Percentiles rank a stretch among this genome's conserved stretches.
Conservation (phyloP, 78 protist species). For the Isochrysis galbana region DNA sequence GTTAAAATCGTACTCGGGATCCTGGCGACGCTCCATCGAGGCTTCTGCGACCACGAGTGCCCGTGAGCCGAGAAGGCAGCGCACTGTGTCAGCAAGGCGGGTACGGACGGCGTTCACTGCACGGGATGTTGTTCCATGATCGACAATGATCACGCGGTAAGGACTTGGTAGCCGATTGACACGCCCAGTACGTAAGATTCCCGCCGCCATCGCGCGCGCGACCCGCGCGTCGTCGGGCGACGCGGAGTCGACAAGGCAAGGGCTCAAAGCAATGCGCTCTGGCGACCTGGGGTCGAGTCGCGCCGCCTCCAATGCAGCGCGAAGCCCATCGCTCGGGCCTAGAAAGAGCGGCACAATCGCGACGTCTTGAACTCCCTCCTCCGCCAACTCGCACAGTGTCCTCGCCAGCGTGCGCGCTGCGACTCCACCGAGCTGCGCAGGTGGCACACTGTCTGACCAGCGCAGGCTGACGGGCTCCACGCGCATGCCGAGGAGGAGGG, state of each 20-base stretch:
- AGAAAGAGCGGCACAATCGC: constrained; percentile 42
- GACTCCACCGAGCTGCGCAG: background rate
- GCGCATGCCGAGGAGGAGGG: background rate
- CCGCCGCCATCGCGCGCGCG: constrained; percentile 3
- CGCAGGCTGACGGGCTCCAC: background rate
- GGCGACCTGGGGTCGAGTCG: background rate
- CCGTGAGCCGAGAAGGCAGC: background rate
- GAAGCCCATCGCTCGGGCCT: constrained; percentile 25
- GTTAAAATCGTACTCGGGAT: constrained; percentile 9
- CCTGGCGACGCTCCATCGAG: constrained; percentile 56
- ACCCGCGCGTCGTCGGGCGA: constrained; percentile 6
- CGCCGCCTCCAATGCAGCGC: background rate
- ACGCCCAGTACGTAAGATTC: background rate
- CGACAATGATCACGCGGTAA: constrained; percentile 9
- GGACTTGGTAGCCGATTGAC: background rate
- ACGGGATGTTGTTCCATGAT: constrained; percentile 33
- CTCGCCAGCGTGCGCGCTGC: background rate
- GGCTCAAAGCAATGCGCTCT: background rate
- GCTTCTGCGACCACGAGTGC: background rate
- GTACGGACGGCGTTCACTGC: background rate
- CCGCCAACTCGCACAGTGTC: background rate
- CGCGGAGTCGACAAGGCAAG: background rate
- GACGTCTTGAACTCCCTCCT: background rate
- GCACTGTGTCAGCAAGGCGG: background rate
- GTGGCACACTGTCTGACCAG: background rate